Evolutionary conservation across 2,329 filamentous ascomycete species (phyloP), one percentile per base, ranked within the genome.

Genomic region (Bipolaris cookei): DNA sequence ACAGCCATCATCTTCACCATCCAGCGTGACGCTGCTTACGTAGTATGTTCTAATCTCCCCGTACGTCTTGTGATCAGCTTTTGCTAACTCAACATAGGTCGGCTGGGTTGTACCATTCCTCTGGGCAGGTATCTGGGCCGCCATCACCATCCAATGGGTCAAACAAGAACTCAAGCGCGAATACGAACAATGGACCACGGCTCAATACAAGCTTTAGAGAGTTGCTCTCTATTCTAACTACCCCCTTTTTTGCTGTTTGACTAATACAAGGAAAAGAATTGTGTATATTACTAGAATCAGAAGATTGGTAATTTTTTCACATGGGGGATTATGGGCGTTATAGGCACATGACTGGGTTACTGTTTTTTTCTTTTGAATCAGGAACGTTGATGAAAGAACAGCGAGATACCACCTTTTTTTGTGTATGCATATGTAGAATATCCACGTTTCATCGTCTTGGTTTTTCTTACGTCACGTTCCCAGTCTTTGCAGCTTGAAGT

Each of bases 31-130:
- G 78, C 77, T 39, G 81, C 80, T 13, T 83, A 82, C 60, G 74
- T 80, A 37, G 78, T 82, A 73, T 58, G 77, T 77, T 39, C 10
- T 7, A 7, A 10, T 8, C 23, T 14, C 4, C 1, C 8, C 8
- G 13, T 13, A 14, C 1, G 6, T 3, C 21, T 28, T 4, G 20
- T 10, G 32, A 1, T 11, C 1, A 35, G 25, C 18, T 35, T 30
- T 51, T 28, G 25, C 62, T 69, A 67, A 70, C 47, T 32, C 21
- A 11, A 16, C 32, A 18, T 47, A 79, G 77, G 68, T 78, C 44
- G 81, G 81, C 20, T 83, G 81, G 81, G 71, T 77, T 4, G 66
- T 79, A 4, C 81, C 81, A 11, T 83, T 83, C 70, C 64, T 80
- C 10, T 83, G 81, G 81, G 81, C 79, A 1, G 81, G 74, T 20